Evolutionary conservation across 768 basidiomycete species (phyloP), one percentile per base, ranked within the genome.

Genomic region (Candolleomyces aberdarensis): DNA sequence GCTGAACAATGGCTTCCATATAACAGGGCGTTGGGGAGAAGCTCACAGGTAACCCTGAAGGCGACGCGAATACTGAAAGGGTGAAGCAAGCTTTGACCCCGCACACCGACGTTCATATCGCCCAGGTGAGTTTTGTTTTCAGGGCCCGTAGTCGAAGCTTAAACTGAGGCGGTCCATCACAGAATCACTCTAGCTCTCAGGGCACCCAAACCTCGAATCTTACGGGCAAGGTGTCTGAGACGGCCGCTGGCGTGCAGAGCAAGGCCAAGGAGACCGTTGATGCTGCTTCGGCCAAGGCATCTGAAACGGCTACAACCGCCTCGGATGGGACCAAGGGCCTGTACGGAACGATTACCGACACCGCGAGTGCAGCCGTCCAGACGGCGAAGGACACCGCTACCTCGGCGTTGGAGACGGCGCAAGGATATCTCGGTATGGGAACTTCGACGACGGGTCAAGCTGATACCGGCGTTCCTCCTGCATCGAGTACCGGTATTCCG

Each of bases 201-300:
- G 58, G 39, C 14, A n/a, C 7, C 4, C 49, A 20, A 22, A 36
- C 10, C 9, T 46, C 39, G 14, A 26, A 20, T 3, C 50, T 22
- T 31, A 26, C 44, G 14, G 49, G 14, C 19, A 51, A 51, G 49
- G 49, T 31, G 49, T 50, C 44, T 53, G 22, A 15, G 32, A 54
- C 52, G 11, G 52, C 20, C 17, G 32, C 19, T 29, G 22, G 22
- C 19, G 20, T 31, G 29, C n/a, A 17, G 29, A 51, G 22, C 19
- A 84, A 82, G n/a, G 74, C 75, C 0, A 78, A 89, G 66, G 87
- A 87, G 3, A 76, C 83, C 63, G 69, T 72, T 6, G 79, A 83
- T 60, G 76, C 88, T 1, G 76, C 80, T 7, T 70, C 74, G 13
- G 77, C 76, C 0, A 81, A 82, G 66, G 77, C 76, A 4, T 67